Conservation (phyloP, 768 basidiomycete genomes). For the Mycena crocata region DNA sequence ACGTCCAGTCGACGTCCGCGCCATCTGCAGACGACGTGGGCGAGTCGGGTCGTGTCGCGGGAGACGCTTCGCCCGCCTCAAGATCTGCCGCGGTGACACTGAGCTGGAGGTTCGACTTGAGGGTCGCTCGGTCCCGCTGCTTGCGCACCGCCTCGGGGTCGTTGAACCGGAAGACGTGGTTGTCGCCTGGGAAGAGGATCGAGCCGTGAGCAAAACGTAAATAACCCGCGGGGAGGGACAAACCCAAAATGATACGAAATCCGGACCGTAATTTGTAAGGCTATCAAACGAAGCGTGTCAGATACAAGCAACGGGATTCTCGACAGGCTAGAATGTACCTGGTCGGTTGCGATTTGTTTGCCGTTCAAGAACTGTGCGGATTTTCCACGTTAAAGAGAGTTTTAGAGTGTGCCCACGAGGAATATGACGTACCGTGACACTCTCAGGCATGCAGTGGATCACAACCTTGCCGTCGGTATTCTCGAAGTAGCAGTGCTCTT, state of each 20-base stretch:
- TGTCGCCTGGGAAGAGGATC: slow-evolving; percentile 70
- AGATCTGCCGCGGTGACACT: slow-evolving; percentile 76
- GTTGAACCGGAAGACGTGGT: slow-evolving; percentile 98
- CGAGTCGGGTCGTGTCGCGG: slow-evolving; percentile 82
- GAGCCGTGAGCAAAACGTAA: slow-evolving; percentile 29
- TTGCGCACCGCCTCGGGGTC: slow-evolving; percentile 96
- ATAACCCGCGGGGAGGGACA: slow-evolving; percentile 32
- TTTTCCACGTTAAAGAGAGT: slow-evolving; percentile 25
- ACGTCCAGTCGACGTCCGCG: slow-evolving; percentile 95
- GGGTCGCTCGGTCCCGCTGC: slow-evolving; percentile 83
- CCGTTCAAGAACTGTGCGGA: slow-evolving; percentile 88
- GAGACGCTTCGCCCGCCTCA: slow-evolving; percentile 58
- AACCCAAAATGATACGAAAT: slow-evolving; percentile 95
- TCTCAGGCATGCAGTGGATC: slow-evolving; percentile 81
- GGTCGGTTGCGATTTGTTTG: slow-evolving; percentile 81
- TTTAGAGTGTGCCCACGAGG: slow-evolving; percentile 17
- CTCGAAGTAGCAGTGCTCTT: slow-evolving; percentile 94
- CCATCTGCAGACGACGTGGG: slow-evolving; percentile 77
- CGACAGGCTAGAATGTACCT: slow-evolving; percentile 59
- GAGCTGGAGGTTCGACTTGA: slow-evolving; percentile 75
- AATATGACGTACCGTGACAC: slow-evolving; percentile 75
- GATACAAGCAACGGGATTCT: slow-evolving; percentile 25
- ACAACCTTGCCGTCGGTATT: slow-evolving; percentile 88
- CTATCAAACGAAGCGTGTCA: slow-evolving; percentile 49
- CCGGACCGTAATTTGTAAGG: slow-evolving; percentile 91